Evolutionary conservation across 2,329 filamentous ascomycete species (phyloP).

Genomic region (Trichoderma sp.): DNA sequence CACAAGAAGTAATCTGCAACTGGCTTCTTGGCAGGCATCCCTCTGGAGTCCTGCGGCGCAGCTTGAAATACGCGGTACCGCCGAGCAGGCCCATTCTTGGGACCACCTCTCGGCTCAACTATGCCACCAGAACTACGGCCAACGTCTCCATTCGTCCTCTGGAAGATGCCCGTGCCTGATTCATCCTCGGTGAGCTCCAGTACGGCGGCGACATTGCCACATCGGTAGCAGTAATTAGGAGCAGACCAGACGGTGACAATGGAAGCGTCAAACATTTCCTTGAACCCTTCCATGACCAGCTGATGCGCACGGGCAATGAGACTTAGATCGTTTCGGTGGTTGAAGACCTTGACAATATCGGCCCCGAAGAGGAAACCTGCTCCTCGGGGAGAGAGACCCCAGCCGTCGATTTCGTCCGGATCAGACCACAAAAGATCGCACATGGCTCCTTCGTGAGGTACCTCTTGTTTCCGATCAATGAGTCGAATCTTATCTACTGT

Average conservation of each 20-base stretch:
- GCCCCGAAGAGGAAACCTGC: conserved; percentile 94
- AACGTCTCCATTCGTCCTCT: conserved; percentile 69
- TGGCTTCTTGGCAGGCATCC: conserved; percentile 98
- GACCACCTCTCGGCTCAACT: conserved; percentile 44
- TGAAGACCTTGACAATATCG: conserved; percentile 95
- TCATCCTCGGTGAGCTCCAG: conserved; percentile 88
- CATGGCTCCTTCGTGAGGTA: conserved; percentile 98
- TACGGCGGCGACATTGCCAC: conserved; percentile 92
- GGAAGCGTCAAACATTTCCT: conserved; percentile 95
- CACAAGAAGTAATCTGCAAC: conserved; percentile 93
- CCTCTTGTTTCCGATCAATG: conserved; percentile 94
- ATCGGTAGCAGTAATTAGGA: conserved; percentile 95
- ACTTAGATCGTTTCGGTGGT: conserved; percentile 87
- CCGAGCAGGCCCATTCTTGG: conserved; percentile 70
- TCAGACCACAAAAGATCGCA: conserved; percentile 98
- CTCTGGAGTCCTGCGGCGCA: conserved; percentile 89
- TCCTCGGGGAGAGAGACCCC: conserved; percentile 89
- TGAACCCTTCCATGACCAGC: conserved; percentile 98
- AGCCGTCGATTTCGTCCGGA: conserved; percentile 95
- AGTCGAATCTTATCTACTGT: conserved; percentile 93
- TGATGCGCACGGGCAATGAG: conserved; percentile 94
- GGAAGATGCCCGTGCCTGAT: conserved; percentile 67
- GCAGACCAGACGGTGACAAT: conserved; percentile 99
- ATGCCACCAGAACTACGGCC: conserved; percentile 54
- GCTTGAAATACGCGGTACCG: conserved; percentile 95